These are phyloP conservation scores for Quercus lobata DNA, from an alignment of 331 rosid genomes.

Conservation along the genomic window DNA sequence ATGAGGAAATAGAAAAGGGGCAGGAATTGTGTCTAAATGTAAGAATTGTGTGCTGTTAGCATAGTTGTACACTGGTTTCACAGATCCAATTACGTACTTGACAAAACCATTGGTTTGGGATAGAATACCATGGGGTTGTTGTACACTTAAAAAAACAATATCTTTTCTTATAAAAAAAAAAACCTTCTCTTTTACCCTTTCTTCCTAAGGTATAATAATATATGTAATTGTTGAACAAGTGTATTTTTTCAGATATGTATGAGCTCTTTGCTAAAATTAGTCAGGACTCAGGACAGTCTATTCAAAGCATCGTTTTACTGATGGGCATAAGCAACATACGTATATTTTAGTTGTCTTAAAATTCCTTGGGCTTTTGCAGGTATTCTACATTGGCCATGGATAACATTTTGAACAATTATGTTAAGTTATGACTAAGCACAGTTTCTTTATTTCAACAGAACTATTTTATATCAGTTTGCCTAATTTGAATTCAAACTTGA, in stretches of 20 bases:
- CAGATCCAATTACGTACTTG: neutral
- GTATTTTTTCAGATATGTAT: too few relatives aligned
- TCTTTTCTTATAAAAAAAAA: too few relatives aligned
- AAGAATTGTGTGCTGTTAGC: conserved; percentile 9
- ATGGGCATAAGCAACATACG: too few relatives aligned
- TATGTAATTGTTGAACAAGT: too few relatives aligned
- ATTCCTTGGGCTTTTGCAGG: neutral
- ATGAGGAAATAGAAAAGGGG: conserved; percentile 58
- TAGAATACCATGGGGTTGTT: neutral
- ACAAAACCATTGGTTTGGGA: neutral
- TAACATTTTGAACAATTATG: neutral
- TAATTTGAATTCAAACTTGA: neutral
- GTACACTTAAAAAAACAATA: too few relatives aligned
- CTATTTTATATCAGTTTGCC: neutral
- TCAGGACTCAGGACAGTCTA: too few relatives aligned
- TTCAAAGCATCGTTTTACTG: too few relatives aligned
- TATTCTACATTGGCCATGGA: neutral
- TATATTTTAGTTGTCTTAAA: neutral
- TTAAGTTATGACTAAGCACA: neutral
- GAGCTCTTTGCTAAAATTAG: too few relatives aligned
- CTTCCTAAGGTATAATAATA: too few relatives aligned
- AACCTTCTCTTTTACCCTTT: too few relatives aligned
- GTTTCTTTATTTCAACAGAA: neutral
- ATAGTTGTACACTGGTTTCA: neutral
- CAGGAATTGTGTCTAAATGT: neutral